A percentile compares a stretch with the other conserved stretches of the same genome.
Conservation (phyloP, 306 rosid genomes). For the Cicer bijugum region DNA sequence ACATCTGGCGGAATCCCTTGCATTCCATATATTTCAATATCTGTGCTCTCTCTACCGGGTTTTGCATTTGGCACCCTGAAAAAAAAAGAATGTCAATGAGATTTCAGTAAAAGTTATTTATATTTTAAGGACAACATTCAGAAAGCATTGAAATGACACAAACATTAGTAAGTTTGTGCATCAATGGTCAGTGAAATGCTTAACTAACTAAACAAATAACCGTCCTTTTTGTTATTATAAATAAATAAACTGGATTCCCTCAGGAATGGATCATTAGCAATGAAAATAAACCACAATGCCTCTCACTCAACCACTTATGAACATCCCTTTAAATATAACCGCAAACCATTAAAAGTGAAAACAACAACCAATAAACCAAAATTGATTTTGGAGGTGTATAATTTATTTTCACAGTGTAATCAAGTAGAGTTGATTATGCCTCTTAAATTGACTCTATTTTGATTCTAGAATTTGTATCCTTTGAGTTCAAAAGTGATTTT, state of each 20-base stretch:
- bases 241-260: neutral
- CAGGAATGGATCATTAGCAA: neutral
- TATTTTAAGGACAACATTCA: neutral
- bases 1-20: slow-evolving; percentile 96
- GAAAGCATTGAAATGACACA: neutral
- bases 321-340: slow-evolving; percentile 3
- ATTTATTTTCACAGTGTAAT: too few species aligned
- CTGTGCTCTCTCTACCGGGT: slow-evolving; percentile 85
- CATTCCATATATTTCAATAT: slow-evolving; percentile 98
- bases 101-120: neutral
- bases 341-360: neutral
- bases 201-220: neutral
- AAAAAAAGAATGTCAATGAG: neutral
- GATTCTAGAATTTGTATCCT: too few species aligned
- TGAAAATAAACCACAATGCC: neutral
- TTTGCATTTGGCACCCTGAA: slow-evolving; percentile 95
- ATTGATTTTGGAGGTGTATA: too few species aligned
- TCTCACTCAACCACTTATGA: neutral
- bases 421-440: too few species aligned
- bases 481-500: too few species aligned
- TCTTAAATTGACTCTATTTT: too few species aligned
- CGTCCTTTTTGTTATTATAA: neutral
- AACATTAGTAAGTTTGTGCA: neutral
- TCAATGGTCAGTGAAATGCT: neutral
- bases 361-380: too few species aligned